Evolutionary conservation across 176 grass and related monocot species (phyloP), one percentile per base, ranked within the genome.

Genomic region (Puccinellia tenuiflora): DNA sequence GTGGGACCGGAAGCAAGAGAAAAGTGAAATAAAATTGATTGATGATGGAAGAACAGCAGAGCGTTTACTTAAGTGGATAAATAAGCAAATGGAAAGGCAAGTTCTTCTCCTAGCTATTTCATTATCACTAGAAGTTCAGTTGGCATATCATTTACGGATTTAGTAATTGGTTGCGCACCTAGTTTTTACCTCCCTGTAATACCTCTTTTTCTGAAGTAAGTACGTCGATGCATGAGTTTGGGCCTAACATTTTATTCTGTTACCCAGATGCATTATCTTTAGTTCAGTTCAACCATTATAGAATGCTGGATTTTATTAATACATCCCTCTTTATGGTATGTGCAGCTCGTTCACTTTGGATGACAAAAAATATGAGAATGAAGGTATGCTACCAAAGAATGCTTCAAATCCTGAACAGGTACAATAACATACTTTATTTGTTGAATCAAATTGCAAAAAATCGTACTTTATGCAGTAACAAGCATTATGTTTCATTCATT

Each of bases 281-380:
- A 0, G n/a, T 85, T 39, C 17, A 2, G 3, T 40, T 54, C 33
- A 42, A 56, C 64, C 15, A 30, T 82, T 53, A 64, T 54, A 55
- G 75, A 6, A 33, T 55, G 5, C 25, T 86, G 66, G 38, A 47
- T 78, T 72, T 71, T 66, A 75, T 66, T 86, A 40, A 83, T 50
- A 59, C 29, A 67, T 13, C 18, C 45, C 9, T 87, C 11, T 86
- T 50, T 75, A 80, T 71, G 64, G 17, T 77, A 72, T 84, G 29
- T 86, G 79, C 93, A 99, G 96, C n/a, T 92, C 93, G 35, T 96
- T 99, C 69, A 94, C 61, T 84, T 96, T 99, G 88, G 91, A 86
- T 43, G 96, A 99, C 80, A 88, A 96, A 78, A 93, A 90, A 57
- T 99, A 87, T 48, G 93, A 93, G 69, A 99, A 99, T 79, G 96